A percentile compares a stretch with the other conserved stretches of the same genome.
Conservation (phyloP, 1,284 basidiomycete species). For the Bondarzewia mesenterica region DNA sequence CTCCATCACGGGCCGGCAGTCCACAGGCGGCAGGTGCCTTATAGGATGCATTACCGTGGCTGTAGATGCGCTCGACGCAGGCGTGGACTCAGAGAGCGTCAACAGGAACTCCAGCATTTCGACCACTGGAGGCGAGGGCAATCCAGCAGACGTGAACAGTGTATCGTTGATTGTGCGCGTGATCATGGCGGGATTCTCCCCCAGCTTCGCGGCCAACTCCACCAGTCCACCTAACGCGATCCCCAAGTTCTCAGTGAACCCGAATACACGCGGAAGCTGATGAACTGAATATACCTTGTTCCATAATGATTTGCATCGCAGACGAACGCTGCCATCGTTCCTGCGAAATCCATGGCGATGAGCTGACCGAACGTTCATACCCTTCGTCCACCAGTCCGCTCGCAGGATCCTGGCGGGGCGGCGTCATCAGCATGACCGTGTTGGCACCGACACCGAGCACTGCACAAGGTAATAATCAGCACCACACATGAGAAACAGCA, state of each 20-base stretch:
- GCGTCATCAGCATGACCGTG: slow-evolving; percentile 17
- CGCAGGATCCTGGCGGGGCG: background rate
- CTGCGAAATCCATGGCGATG: background rate
- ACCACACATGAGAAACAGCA: no score
- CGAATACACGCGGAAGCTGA: background rate
- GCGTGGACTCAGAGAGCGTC: background rate
- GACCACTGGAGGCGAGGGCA: background rate
- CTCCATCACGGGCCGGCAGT: no score
- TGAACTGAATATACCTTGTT: slow-evolving; percentile 44
- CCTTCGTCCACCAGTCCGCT: background rate
- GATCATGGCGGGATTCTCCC: slow-evolving; percentile 31
- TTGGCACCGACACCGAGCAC: slow-evolving; percentile 33
- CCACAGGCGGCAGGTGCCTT: no score
- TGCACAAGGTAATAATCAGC: slow-evolving; percentile 7
- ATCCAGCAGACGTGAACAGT: slow-evolving; percentile 16
- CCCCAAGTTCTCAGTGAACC: no score
- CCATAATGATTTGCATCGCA: slow-evolving; percentile 60
- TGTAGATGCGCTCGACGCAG: background rate
- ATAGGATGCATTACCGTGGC: background rate
- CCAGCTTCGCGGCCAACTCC: slow-evolving; percentile 43
- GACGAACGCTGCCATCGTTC: slow-evolving; percentile 28
- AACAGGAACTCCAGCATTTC: slow-evolving; percentile 13
- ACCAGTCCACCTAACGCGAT: slow-evolving; percentile 44
- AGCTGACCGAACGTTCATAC: background rate
- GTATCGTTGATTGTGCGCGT: slow-evolving; percentile 39